phyloP scores from a whole-genome alignment of 208 protist genomes.

The Vickermania spadyakhi region DNA sequence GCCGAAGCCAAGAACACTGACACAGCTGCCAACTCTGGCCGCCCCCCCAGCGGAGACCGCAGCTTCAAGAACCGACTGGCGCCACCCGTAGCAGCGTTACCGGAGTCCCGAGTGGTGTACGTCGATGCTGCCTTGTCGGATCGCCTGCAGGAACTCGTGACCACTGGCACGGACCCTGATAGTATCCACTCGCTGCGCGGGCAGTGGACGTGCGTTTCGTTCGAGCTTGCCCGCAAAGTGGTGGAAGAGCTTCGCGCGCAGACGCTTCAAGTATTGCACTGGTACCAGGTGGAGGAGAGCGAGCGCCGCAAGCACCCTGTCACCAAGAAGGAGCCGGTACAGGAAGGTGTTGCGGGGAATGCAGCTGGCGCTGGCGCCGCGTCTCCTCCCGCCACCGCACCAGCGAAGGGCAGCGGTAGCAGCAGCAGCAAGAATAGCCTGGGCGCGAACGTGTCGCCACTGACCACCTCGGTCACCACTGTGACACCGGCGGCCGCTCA shows the following conservation, averaged over 20 bases:
- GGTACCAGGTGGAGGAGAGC: slow-evolving; percentile 11
- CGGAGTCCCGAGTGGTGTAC: background rate
- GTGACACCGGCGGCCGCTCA: background rate
- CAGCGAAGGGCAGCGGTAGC: slow-evolving; percentile 4
- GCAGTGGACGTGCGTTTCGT: background rate
- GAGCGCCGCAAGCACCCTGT: background rate
- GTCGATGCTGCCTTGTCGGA: slow-evolving; percentile 10
- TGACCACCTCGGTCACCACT: background rate
- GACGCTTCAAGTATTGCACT: slow-evolving; percentile 14
- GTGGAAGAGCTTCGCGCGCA: slow-evolving; percentile 17
- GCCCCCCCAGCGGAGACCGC: background rate
- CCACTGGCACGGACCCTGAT: background rate
- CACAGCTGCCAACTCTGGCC: background rate
- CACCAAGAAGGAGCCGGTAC: background rate
- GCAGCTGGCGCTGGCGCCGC: slow-evolving; percentile 3
- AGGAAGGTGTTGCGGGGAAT: slow-evolving; percentile 1
- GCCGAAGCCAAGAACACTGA: background rate
- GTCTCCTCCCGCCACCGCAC: slow-evolving; percentile 10
- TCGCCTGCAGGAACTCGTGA: slow-evolving; percentile 4
- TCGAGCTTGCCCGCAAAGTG: slow-evolving; percentile 21
- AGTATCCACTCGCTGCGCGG: background rate
- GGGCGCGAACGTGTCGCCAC: background rate
- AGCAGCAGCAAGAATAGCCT: background rate
- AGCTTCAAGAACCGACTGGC: slow-evolving; percentile 2
- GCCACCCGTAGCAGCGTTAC: slow-evolving; percentile 2